Base-by-base conservation (phyloP, 163 green algal genomes). In the Coccomyxa subellipsoidea region DNA sequence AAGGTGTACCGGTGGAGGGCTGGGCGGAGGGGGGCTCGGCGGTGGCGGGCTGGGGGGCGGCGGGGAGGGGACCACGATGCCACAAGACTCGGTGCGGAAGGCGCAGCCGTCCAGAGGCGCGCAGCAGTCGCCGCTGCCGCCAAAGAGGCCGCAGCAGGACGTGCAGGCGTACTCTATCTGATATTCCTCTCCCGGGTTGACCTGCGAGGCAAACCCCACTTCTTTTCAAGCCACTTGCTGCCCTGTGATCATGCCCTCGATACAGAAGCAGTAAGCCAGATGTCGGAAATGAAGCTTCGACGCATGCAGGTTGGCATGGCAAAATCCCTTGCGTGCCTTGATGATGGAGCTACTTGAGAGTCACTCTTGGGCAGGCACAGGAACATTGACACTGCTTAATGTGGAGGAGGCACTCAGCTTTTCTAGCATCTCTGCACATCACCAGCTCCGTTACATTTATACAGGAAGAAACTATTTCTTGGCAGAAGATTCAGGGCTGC, bases 131-230 rank as follows among this genome's bases (percentile, higher is more conserved):
- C 76, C 76, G 1, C 71, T 69, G 25, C 73, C 73, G 37, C 81
- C 81, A 76, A 84, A 81, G 6, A 84, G 81, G 7, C 72, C 81
- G 35, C 81, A 84, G 73, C 81, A 84, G 35, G 47, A 59, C 47
- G 47, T 80, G 73, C 81, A 84, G 10, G 75, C 77, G 47, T 84
- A 84, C 23, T 84, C 38, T 59, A 84, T n/a, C 35, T 59, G 34
- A 54, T 80, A 39, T 38, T 36, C 15, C 31, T 69, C 31, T 9
- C 76, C 25, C 31, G 80, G 32, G 40, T 53, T 73, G 1, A 73
- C 66, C 66, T 73, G 5, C 27, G n/a, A 32, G 27, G 31, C 29
- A 4, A 73, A 4, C 66, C 31, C 31, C 2, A 23, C 27, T 12
- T 10, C 27, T 66, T 75, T 75, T 8, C 12, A 75, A 32, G 66